Percentiles rank a stretch among this genome's conserved stretches.
Evolutionary conservation across 1,284 basidiomycete species (phyloP).

Genomic region (Mycosarcoma maydis): DNA sequence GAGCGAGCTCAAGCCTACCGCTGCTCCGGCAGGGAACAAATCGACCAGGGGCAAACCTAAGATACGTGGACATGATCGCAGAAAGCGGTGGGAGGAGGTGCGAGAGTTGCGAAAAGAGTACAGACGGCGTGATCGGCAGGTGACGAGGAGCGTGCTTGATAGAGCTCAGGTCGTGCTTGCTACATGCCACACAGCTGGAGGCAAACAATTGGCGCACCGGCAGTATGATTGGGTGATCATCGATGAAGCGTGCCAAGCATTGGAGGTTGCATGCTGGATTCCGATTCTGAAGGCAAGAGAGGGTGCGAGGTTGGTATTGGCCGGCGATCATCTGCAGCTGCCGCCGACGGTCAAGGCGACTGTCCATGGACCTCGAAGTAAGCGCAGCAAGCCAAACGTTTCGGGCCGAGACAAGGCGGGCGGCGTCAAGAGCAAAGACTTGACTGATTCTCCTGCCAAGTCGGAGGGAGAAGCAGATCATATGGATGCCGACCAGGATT

Average conservation of each 20-base stretch:
- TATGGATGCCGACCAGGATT: slow-evolving; percentile 4
- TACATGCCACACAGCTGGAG: slow-evolving; percentile 80
- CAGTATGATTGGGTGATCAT: slow-evolving; percentile 90
- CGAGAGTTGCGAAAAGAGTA: slow-evolving; percentile 91
- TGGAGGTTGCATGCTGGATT: slow-evolving; percentile 97
- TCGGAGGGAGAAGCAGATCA: slow-evolving; percentile 3
- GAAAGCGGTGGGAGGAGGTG: slow-evolving; percentile 90
- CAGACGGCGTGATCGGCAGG: slow-evolving; percentile 83
- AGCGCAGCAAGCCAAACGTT: background rate
- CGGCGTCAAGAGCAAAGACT: slow-evolving; percentile 8
- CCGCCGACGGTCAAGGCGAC: slow-evolving; percentile 81
- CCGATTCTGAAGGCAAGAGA: slow-evolving; percentile 74
- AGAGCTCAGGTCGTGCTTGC: slow-evolving; percentile 86
- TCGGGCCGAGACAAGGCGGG: background rate
- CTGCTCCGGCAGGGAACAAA: slow-evolving; percentile 57
- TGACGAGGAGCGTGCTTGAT: slow-evolving; percentile 80
- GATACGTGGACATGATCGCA: slow-evolving; percentile 79
- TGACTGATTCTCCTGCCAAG: slow-evolving; percentile 2
- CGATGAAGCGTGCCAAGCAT: slow-evolving; percentile 89
- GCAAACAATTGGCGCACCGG: slow-evolving; percentile 38
- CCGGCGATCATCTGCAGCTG: slow-evolving; percentile 71
- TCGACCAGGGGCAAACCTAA: slow-evolving; percentile 67
- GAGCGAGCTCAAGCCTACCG: slow-evolving; percentile 36
- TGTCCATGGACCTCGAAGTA: background rate
- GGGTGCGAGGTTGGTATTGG: slow-evolving; percentile 54